Base-by-base conservation (phyloP, 441 rosid genomes). In the Breynia disticha region DNA sequence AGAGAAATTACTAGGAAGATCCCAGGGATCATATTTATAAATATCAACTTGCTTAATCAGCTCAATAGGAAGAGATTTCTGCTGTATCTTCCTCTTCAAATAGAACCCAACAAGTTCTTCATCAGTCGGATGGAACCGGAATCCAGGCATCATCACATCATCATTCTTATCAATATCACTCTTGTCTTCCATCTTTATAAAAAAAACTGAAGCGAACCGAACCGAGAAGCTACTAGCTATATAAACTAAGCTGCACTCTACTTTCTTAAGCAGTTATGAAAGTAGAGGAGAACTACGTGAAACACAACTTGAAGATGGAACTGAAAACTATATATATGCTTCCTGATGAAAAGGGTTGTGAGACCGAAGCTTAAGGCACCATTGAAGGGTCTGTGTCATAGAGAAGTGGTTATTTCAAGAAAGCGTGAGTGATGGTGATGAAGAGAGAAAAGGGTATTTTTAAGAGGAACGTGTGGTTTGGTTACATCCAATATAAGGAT, bases 91-190 rank as follows among this genome's bases (percentile, higher is more conserved):
- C 47, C 85, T 63, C 69, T 69, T 80, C 19, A 93, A 74, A 32
- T 93, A 93, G 69, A 93, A 93, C 21, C 79, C 90, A 16, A 93
- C 95, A 19, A 93, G 97, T 67, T 93, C 97, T 44, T 93, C 98
- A 52, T 93, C 97, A 0, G 98, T 90, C 12, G 98, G 93, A 71
- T 90, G 95, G 49, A 93, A 93, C 52, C 98, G 70, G 63, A 93
- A 93, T 17, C 95, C 97, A 9, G 97, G 97, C 63, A 86, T 57
- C 78, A 93, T 76, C 16, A 78, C 76, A 38, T 86, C 97, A 56
- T 88, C 90, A 52, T 62, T 64, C 67, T 70, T 84, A 46, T 79
- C 90, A 17, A 56, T 57, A 55, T 79, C 90, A 28, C 35, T 28
- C 35, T 28, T 82, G 39, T 72, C 77, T 53, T 75, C 87, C 95